These are phyloP conservation scores for Primulina tabacum DNA, from an alignment of 257 asterid genomes.

Conservation along the genomic window DNA sequence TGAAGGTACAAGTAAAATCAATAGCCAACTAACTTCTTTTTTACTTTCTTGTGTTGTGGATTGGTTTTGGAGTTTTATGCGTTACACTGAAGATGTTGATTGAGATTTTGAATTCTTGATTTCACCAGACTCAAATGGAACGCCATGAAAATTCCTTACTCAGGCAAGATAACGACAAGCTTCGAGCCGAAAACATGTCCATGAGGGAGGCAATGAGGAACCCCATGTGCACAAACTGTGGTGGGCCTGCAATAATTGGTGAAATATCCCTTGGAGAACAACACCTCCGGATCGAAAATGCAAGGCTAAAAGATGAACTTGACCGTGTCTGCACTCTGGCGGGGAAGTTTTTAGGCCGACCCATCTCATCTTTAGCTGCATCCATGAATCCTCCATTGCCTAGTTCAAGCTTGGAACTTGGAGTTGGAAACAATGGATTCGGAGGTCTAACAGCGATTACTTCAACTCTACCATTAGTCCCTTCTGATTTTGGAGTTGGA, in stretches of 20 bases:
- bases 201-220: constrained; percentile 55
- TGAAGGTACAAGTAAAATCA: constrained; percentile 57
- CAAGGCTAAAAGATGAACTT: constrained; percentile 45
- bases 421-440: constrained; percentile 43
- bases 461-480: constrained; percentile 31
- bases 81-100: not conserved
- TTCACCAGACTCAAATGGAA: constrained; percentile 52
- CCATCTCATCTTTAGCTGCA: constrained; percentile 32
- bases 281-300: constrained; percentile 52
- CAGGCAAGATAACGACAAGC: constrained; percentile 53
- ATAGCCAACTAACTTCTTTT: not conserved
- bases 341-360: constrained; percentile 55
- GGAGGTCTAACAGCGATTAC: constrained; percentile 24
- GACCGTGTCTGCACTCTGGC: constrained; percentile 58
- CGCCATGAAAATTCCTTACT: constrained; percentile 53
- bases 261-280: constrained; percentile 57
- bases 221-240: constrained; percentile 54
- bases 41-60: not conserved
- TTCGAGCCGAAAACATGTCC: constrained; percentile 53
- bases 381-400: constrained; percentile 43
- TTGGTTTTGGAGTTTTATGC: not conserved
- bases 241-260: constrained; percentile 55
- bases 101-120: constrained; percentile 20
- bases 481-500: constrained; percentile 42
- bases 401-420: constrained; percentile 48